phyloP scores from a whole-genome alignment of 2,329 filamentous ascomycete genomes.

The Colletotrichum tabaci region DNA sequence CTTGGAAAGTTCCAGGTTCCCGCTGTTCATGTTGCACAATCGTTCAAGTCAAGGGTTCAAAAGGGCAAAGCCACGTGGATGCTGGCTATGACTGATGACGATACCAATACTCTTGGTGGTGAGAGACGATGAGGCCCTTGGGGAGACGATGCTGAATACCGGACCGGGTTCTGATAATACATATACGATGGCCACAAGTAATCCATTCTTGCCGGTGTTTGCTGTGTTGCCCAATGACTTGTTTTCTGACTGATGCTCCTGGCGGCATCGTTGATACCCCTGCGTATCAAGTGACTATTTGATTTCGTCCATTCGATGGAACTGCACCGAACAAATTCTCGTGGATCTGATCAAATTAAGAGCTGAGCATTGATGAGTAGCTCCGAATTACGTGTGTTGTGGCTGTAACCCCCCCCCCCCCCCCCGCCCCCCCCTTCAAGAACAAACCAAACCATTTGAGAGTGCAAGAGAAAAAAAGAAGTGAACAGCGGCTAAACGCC shows the following conservation, averaged over 20 bases:
- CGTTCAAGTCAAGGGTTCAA: background rate
- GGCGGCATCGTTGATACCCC: background rate
- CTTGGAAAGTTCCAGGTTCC: background rate
- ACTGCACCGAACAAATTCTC: background rate
- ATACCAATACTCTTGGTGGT: constrained; percentile 6
- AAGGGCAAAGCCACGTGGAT: background rate
- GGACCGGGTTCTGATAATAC: constrained; percentile 4
- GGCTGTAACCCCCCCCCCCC: constrained; percentile 4
- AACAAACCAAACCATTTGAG: background rate
- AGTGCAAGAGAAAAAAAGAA: background rate
- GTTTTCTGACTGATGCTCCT: no score
- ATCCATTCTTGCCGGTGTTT: background rate
- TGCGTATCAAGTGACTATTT: background rate
- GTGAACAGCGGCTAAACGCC: constrained; percentile 22
- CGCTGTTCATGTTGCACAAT: constrained; percentile 2
- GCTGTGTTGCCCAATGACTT: background rate
- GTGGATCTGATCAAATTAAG: background rate
- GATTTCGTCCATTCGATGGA: background rate
- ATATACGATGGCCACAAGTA: background rate
- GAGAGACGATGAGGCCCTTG: background rate
- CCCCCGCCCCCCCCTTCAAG: background rate
- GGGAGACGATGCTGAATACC: background rate
- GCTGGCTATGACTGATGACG: constrained; percentile 7
- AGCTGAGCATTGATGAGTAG: background rate
- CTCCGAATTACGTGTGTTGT: constrained; percentile 4